phyloP scores from a whole-genome alignment of 1,139 yeast genomes.

The Suhomyces chickasaworum region DNA sequence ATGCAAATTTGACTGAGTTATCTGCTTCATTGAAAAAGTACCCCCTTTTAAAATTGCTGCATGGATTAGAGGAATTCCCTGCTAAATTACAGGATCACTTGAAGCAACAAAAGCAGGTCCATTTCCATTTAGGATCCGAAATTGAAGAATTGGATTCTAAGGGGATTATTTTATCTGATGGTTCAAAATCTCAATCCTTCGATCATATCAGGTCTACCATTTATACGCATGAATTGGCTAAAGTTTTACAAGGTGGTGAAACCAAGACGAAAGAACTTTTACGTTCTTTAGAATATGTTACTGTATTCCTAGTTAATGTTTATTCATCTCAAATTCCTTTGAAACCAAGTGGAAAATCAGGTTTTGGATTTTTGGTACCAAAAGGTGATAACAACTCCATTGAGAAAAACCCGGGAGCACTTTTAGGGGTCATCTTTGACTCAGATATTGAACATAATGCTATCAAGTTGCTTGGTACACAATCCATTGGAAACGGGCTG shows the following conservation, averaged over 20 bases:
- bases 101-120: constrained; percentile 39
- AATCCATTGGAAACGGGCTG: neutral
- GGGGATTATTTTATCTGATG: constrained; percentile 14
- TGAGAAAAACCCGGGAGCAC: constrained; percentile 53
- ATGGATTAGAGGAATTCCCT: constrained; percentile 60
- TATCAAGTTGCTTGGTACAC: constrained; percentile 14
- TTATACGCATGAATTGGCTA: constrained; percentile 39
- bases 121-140: constrained; percentile 30
- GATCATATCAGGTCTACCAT: constrained; percentile 64
- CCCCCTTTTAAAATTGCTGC: constrained; percentile 55
- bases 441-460: constrained; percentile 70
- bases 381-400: constrained; percentile 28
- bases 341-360: constrained; percentile 52
- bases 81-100: constrained; percentile 40
- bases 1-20: constrained; percentile 38
- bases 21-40: constrained; percentile 39
- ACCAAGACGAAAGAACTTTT: constrained; percentile 4
- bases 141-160: constrained; percentile 25
- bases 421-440: constrained; percentile 89
- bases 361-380: constrained; percentile 92
- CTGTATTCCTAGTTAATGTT: constrained; percentile 62
- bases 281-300: constrained; percentile 45
- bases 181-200: constrained; percentile 20
- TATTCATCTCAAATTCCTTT: constrained; percentile 34
- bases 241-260: constrained; percentile 15